Evolutionary conservation across 2,329 filamentous ascomycete species (phyloP), one percentile per base, ranked within the genome.

Genomic region (Lachnellula suecica): DNA sequence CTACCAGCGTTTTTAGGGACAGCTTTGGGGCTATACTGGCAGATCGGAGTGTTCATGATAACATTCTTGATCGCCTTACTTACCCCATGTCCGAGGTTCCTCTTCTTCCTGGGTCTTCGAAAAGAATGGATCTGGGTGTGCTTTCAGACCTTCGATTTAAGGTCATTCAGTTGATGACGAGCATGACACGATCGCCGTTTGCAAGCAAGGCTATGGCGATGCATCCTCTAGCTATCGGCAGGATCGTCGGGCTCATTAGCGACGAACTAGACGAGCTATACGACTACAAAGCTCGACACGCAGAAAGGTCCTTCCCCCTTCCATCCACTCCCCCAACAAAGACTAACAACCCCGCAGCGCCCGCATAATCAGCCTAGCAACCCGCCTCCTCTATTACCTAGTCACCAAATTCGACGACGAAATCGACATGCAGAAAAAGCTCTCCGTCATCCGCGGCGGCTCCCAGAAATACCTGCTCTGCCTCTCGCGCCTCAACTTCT

Each of bases 401-500:
- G 71, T 83, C 13, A 79, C 72, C 2, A 72, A 68, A 19, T 88
- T 91, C 65, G 79, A 87, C 4, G 72, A 79, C 19, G 71, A 76
- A 22, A 76, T 86, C 19, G 82, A 93, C 59, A 82, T 95, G 57
- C 79, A 84, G 44, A 78, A 81, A 44, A 95, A 93, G 68, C 75
- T 96, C 4, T 77, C 79, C 0, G 79, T 81, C 8, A 81, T 89
- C 0, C 78, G 83, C 4, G 89, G 90, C 3, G 89, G 86, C 0
- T 82, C 83, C 47, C 91, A 96, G 64, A 91, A 91, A 47, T 93
- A 95, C 63, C 75, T 95, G 1, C 81, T 97, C 9, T 84, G 84
- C 2, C 74, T 99, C 41, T 91, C 90, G 0, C 75, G 93, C 38
- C 73, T 97, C n/a, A 91, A 89, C 0, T 97, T 96, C 68, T 86